These are phyloP conservation scores for Ceratocystiopsis minuta DNA, from an alignment of 2,329 filamentous ascomycete genomes.

Conservation along the genomic window DNA sequence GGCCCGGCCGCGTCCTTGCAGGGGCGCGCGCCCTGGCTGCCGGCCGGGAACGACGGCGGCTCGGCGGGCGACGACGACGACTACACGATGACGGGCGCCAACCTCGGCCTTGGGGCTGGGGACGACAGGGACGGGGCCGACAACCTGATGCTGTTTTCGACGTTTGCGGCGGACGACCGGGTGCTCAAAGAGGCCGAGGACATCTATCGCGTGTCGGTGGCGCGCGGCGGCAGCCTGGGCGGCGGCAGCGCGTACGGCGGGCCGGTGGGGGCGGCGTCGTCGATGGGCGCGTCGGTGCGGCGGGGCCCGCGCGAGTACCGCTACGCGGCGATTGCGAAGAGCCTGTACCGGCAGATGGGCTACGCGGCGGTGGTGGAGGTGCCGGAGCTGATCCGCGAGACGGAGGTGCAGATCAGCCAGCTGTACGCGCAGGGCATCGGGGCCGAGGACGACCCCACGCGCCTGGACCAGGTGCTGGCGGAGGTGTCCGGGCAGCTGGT, in stretches of 20 bases:
- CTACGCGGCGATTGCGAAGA: constrained; percentile 54
- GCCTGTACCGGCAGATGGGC: constrained; percentile 41
- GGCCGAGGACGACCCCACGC: constrained; percentile 34
- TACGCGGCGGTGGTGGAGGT: constrained; percentile 48
- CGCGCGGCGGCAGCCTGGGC: constrained; percentile 19
- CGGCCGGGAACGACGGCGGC: neutral
- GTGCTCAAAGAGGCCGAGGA: constrained; percentile 37
- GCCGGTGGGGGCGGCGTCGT: neutral
- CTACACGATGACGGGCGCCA: constrained; percentile 6
- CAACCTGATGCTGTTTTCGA: constrained; percentile 32
- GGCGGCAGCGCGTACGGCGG: neutral
- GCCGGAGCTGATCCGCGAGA: constrained; percentile 53
- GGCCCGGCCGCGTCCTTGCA: neutral
- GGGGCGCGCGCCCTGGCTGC: constrained; percentile 6
- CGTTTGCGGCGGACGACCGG: constrained; percentile 31
- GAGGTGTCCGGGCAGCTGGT: constrained; percentile 32
- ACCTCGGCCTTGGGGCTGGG: neutral
- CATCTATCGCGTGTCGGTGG: constrained; percentile 34
- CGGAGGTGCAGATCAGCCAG: constrained; percentile 50
- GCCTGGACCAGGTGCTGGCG: constrained; percentile 37
- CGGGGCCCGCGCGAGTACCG: constrained; percentile 34
- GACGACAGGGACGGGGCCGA: constrained; percentile 18
- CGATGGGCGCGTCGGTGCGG: neutral
- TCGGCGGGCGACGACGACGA: constrained; percentile 18
- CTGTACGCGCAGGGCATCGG: constrained; percentile 47